Evolutionary conservation across 2,329 filamentous ascomycete genomes (phyloP).

Genomic region (Lomentospora prolificans): DNA sequence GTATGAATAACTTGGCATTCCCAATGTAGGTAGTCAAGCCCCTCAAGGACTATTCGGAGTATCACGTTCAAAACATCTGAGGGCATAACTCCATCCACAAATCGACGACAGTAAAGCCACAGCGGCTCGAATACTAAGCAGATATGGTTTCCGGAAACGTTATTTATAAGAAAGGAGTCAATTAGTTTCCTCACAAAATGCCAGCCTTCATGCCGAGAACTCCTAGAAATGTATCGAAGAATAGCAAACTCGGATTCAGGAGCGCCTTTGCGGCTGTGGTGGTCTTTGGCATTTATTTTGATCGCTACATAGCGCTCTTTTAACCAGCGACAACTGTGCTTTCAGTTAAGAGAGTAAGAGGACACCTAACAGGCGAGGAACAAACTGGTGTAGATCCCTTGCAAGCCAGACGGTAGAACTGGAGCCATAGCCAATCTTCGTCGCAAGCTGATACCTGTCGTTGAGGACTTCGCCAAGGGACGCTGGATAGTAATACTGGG

Average conservation of each 20-base stretch:
- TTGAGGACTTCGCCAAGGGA: slow-evolving; percentile 4
- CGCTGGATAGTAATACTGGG: slow-evolving; percentile 4
- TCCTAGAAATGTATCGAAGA: slow-evolving; percentile 11
- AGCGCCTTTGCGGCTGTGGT: neutral
- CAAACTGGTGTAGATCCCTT: slow-evolving; percentile 9
- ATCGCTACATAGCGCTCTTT: slow-evolving; percentile 15
- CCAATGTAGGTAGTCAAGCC: slow-evolving; percentile 16
- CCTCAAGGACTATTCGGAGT: slow-evolving; percentile 15
- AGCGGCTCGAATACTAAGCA: slow-evolving; percentile 16
- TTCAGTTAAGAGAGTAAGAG: neutral
- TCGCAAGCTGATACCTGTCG: slow-evolving; percentile 9
- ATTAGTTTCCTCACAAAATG: slow-evolving; percentile 15
- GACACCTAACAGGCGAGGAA: neutral
- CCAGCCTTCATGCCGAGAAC: slow-evolving; percentile 13
- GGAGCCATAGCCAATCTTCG: slow-evolving; percentile 8
- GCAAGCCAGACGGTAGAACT: slow-evolving; percentile 10
- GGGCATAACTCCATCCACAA: slow-evolving; percentile 13
- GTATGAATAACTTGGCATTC: slow-evolving; percentile 16
- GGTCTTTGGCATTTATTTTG: slow-evolving; percentile 13
- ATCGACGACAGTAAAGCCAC: slow-evolving; percentile 16
- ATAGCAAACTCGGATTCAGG: slow-evolving; percentile 13
- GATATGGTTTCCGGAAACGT: slow-evolving; percentile 8
- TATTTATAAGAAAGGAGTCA: slow-evolving; percentile 11
- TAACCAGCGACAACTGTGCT: slow-evolving; percentile 15
- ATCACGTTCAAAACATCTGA: slow-evolving; percentile 14